phyloP scores from a whole-genome alignment of 2,329 filamentous ascomycete genomes.

The Venturia nashicola region DNA sequence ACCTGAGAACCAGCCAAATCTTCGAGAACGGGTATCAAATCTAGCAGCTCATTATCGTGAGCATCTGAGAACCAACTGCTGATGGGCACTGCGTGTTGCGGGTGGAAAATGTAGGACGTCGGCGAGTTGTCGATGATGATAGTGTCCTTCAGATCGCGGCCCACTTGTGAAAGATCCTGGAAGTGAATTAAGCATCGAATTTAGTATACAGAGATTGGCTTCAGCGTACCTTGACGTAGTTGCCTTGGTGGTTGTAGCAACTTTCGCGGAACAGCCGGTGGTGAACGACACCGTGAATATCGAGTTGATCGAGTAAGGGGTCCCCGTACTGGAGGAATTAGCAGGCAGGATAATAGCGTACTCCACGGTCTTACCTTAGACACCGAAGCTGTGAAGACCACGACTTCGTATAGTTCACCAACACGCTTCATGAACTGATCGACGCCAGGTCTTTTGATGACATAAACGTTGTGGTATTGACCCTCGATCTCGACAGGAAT shows the following conservation, averaged over 20 bases:
- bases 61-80: slow-evolving; percentile 99
- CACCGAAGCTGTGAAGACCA: slow-evolving; percentile 96
- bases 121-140: slow-evolving; percentile 99
- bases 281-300: slow-evolving; percentile 94
- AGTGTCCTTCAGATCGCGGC: slow-evolving; percentile 87
- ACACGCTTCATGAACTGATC: slow-evolving; percentile 99
- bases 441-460: slow-evolving; percentile 97
- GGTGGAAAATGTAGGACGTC: slow-evolving; percentile 98
- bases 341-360: slow-evolving; percentile 8
- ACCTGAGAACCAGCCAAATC: slow-evolving; percentile 84
- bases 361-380: slow-evolving; percentile 57
- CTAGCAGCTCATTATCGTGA: slow-evolving; percentile 95
- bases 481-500: slow-evolving; percentile 98
- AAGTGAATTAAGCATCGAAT: neutral
- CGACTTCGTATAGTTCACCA: slow-evolving; percentile 93
- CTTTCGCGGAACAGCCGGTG: slow-evolving; percentile 95
- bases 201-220: neutral
- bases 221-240: slow-evolving; percentile 71
- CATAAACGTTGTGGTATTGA: slow-evolving; percentile 98
- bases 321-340: slow-evolving; percentile 64
- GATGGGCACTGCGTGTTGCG: slow-evolving; percentile 95
- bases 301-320: slow-evolving; percentile 86
- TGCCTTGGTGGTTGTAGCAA: slow-evolving; percentile 98
- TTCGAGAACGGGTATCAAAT: slow-evolving; percentile 95
- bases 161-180: slow-evolving; percentile 86